Evolutionary conservation across 495 filamentous ascomycete genomes (phyloP).

Genomic region (Bombardia bombarda): DNA sequence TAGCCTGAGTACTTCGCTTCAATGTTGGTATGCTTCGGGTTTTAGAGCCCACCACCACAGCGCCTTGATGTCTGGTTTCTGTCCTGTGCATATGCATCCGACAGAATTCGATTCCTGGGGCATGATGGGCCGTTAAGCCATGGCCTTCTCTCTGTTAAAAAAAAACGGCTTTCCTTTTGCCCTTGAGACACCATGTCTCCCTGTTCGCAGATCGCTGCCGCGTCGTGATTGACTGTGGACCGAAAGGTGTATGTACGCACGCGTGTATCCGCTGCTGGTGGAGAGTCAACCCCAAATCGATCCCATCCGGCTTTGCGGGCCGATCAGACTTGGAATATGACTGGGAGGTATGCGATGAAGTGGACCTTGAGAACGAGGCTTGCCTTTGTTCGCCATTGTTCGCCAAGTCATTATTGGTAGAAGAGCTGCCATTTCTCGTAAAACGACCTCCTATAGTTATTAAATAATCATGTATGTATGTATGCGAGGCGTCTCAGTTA

Average conservation of each 20-base stretch:
- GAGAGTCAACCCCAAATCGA: constrained; percentile 6
- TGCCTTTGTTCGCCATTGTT: no score
- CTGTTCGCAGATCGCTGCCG: no score
- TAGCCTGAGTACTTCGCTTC: neutral
- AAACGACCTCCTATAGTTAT: no score
- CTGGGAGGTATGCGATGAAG: no score
- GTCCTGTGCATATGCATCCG: constrained; percentile 20
- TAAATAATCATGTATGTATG: no score
- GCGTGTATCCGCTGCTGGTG: neutral
- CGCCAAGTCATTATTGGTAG: no score
- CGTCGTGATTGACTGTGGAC: no score
- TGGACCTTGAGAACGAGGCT: no score
- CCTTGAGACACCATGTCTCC: neutral
- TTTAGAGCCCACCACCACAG: constrained; percentile 12
- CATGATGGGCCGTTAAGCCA: neutral
- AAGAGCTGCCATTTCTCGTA: no score
- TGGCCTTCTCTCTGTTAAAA: no score
- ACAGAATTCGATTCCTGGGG: constrained; percentile 6
- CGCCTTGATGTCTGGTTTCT: constrained; percentile 13
- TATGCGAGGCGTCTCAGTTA: no score
- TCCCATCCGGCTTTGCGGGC: constrained; percentile 22
- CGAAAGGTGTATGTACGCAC: no score
- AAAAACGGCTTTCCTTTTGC: constrained; percentile 8
- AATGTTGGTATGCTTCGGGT: constrained; percentile 1
- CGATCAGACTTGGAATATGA: constrained; percentile 12